These are phyloP conservation scores for Solanum hybrid DNA, from an alignment of 305 asterid species.

Conservation along the genomic window DNA sequence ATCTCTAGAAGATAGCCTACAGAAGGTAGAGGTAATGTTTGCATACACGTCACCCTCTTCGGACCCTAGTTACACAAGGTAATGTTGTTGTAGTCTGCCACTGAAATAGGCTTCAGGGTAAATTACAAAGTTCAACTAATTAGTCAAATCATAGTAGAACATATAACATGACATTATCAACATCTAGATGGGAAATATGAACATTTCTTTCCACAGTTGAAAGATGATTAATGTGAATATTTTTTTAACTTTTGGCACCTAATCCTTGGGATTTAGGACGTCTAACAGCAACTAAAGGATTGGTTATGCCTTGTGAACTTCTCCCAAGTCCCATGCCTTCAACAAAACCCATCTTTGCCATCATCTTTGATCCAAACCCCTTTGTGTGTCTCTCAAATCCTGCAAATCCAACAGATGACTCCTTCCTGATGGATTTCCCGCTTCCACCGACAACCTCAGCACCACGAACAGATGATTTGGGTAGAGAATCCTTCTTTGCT, in stretches of 20 bases:
- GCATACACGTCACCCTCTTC: background rate
- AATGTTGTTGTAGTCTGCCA: background rate
- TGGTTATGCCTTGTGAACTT: conserved; percentile 72
- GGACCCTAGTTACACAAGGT: background rate
- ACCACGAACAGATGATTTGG: conserved; percentile 9
- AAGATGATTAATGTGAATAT: background rate
- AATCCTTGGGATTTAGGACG: conserved; percentile 73
- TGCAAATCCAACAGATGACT: conserved; percentile 33
- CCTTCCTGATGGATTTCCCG: conserved; percentile 24
- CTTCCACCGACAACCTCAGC: conserved; percentile 17
- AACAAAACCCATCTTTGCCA: conserved; percentile 87
- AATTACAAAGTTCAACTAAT: background rate
- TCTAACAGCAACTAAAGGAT: conserved; percentile 58
- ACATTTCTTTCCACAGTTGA: background rate
- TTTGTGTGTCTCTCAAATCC: conserved; percentile 80
- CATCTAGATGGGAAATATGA: background rate
- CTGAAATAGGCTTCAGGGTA: background rate
- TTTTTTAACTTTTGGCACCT: conserved; percentile 39
- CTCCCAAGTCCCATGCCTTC: conserved; percentile 84
- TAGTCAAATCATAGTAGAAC: background rate
- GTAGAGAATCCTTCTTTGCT: conserved; percentile 15
- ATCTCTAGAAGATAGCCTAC: background rate
- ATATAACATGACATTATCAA: background rate
- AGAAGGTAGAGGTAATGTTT: background rate
- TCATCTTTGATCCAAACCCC: conserved; percentile 91